Evolutionary conservation across 495 filamentous ascomycete species (phyloP).

Genomic region (Rhizodiscina lignyota): DNA sequence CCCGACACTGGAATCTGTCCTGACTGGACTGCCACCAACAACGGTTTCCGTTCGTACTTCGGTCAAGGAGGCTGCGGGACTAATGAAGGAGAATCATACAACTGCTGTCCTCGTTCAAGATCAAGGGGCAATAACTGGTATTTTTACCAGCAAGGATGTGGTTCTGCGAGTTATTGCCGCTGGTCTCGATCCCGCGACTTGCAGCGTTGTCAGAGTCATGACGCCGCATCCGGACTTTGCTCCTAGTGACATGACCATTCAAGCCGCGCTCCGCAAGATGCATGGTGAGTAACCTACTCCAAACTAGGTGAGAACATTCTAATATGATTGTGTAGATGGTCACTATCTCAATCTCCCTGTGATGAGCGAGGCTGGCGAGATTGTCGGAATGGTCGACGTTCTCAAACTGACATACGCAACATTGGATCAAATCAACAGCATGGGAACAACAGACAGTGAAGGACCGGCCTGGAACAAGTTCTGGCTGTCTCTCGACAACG

Average conservation of each 20-base stretch:
- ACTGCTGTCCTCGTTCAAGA: constrained; percentile 94
- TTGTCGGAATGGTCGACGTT: constrained; percentile 98
- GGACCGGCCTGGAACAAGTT: constrained; percentile 99
- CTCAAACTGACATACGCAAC: constrained; percentile 96
- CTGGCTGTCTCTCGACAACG: constrained; percentile 92
- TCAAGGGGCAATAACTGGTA: constrained; percentile 91
- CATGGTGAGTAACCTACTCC: constrained; percentile 47
- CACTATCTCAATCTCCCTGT: constrained; percentile 96
- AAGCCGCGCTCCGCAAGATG: constrained; percentile 96
- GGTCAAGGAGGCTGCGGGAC: constrained; percentile 78
- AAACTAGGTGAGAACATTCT: background rate
- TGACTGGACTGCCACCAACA: constrained; percentile 79
- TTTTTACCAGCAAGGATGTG: constrained; percentile 99
- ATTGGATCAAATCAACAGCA: constrained; percentile 79
- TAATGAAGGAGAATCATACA: constrained; percentile 98
- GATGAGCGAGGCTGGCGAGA: constrained; percentile 94
- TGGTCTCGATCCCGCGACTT: constrained; percentile 82
- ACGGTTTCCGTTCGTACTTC: constrained; percentile 92
- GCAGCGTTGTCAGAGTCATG: constrained; percentile 97
- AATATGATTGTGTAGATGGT: constrained; percentile 46
- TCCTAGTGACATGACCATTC: constrained; percentile 96
- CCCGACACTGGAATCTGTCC: constrained; percentile 83
- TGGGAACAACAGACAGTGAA: constrained; percentile 69
- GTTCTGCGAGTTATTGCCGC: constrained; percentile 96
- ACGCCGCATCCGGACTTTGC: constrained; percentile 98